Evolutionary conservation across 371 early-diverging fungal genomes (phyloP), one percentile per base, ranked within the genome.

Genomic region (Ordospora colligata): DNA sequence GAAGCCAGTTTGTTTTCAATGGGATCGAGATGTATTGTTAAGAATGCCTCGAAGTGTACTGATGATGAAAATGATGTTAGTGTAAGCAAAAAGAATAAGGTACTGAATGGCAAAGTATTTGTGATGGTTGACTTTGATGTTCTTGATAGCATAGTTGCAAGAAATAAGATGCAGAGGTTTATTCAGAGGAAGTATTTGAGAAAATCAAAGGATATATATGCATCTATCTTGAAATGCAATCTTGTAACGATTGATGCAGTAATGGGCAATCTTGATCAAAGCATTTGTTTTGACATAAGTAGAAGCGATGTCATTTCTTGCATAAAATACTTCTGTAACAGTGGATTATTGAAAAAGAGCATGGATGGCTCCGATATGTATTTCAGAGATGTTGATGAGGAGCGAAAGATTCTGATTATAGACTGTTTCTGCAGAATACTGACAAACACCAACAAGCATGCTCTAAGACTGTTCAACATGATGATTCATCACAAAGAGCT

Each of bases 261-360:
- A 21, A 25, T 74, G 5, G 67, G 22, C 2, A 70, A 53, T 43
- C 51, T 78, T 22, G 67, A 78, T 14, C 32, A 7, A 37, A 54
- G 65, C 63, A 74, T 44, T 37, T 42, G 5, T 37, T 42, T 22
- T 45, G 46, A 40, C 43, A 74, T 64, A 19, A 69, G n/a, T 9
- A 58, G 46, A 45, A 22, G 19, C 37, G 74, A 78, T 40, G 67
- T 78, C 25, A 64, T 42, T 42, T 74, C 74, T 50, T 74, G 69
- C 54, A n/a, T 78, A 12, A 74, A 75, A 43, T 78, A 78, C 65
- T 62, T 78, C 11, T 12, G 17, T 10, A 69, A 64, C 37, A 9
- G 12, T 42, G 53, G 65, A 9, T 6, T 78, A 9, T 11, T 78
- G 14, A 69, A 42, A 46, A 67, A 68, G 27, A 74, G 65, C 40